Base-by-base conservation (phyloP, 257 asterid species). In the Leptodermis oblonga region DNA sequence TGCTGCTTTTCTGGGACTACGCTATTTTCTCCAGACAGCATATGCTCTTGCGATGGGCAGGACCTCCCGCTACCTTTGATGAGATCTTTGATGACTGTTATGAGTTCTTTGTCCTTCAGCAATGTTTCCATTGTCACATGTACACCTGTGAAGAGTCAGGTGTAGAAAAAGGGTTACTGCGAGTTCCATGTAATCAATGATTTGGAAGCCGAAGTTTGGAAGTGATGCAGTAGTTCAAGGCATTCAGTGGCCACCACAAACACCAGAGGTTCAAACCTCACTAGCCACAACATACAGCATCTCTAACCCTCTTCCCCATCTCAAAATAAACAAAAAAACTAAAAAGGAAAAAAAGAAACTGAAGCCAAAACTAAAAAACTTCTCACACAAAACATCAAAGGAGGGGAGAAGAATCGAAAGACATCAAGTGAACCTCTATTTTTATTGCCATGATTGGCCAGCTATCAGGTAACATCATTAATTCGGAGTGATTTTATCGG, bases 41-140 rank as follows among this genome's bases (percentile, higher is more conserved):
- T 82, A 39, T 69, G 64, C 5, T 73, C 86, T 65, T 73, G 61
- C 7, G 68, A 65, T 68, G 90, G 84, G 48, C 70, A 81, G 25
- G 88, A 88, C 75, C 99, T 83, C 48, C 99, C 96, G 63, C 97
- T 93, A 9, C 92, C 72, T 5, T 62, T 63, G 43, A 90, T 78
- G 11, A 90, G 96, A 77, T 79, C 86, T 77, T 88, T 90, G 71
- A 93, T 88, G 39, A 30, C 53, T 8, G 84, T 79, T 36, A 69
- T 80, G 11, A 87, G 92, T 28, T 84, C 88, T 62, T 73, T 80
- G 76, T 93, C 99, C 80, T 83, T 79, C 72, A 88, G 87, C 88
- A 93, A 79, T 1, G 96, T 76, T 85, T 90, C 99, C 67, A 93
- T 12, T 26, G 96, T 88, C 71, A 90, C 96, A 48, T 93, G 99